These are phyloP conservation scores for Alternaria brassicae DNA, from an alignment of 2,329 filamentous ascomycete genomes.

Conservation along the genomic window DNA sequence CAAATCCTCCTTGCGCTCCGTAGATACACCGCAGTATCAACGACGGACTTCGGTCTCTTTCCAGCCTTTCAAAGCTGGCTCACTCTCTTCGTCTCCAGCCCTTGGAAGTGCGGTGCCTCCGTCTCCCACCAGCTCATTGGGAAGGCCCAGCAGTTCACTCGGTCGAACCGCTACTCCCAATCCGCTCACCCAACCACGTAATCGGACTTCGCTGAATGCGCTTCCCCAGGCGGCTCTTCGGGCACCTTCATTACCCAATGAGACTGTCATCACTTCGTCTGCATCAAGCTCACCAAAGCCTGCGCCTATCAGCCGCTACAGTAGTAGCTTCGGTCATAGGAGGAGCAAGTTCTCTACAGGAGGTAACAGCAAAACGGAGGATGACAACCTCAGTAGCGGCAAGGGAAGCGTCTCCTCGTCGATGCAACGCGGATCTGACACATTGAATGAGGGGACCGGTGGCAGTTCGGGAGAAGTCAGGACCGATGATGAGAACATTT, in stretches of 20 bases:
- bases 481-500: slow-evolving; percentile 91
- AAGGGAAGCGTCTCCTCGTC: slow-evolving; percentile 77
- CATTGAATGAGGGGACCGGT: slow-evolving; percentile 73
- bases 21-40: slow-evolving; percentile 60
- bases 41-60: slow-evolving; percentile 87
- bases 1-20: slow-evolving; percentile 58
- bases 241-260: slow-evolving; percentile 68
- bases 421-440: slow-evolving; percentile 75
- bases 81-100: slow-evolving; percentile 87
- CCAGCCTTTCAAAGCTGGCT: slow-evolving; percentile 95
- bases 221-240: slow-evolving; percentile 77
- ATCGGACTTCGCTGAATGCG: slow-evolving; percentile 74
- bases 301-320: slow-evolving; percentile 80
- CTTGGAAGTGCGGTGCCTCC: slow-evolving; percentile 58
- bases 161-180: slow-evolving; percentile 33
- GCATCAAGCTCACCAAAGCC: slow-evolving; percentile 80
- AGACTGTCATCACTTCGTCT: slow-evolving; percentile 69
- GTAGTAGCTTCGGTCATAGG: slow-evolving; percentile 91
- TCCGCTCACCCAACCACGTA: slow-evolving; percentile 62
- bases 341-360: slow-evolving; percentile 79
- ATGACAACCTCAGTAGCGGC: slow-evolving; percentile 81
- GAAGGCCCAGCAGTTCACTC: slow-evolving; percentile 43
- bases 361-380: slow-evolving; percentile 72
- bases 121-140: slow-evolving; percentile 60
- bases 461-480: slow-evolving; percentile 69